Base-by-base conservation (phyloP, 2,329 filamentous ascomycete genomes). In the Penicillium sp. region DNA sequence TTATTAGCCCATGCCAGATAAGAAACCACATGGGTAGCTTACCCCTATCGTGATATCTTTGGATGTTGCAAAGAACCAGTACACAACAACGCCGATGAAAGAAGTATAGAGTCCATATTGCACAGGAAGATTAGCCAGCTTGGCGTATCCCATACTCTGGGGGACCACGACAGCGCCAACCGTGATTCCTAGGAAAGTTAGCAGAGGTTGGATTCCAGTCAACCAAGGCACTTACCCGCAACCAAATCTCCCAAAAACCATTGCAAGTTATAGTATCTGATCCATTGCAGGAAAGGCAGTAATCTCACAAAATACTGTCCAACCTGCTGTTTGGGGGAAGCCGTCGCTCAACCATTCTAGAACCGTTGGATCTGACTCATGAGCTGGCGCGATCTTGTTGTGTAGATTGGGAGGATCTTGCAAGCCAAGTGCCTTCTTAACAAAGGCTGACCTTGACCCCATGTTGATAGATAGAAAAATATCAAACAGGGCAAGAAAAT, bases 11-110 rank as follows among this genome's bases (percentile, higher is more conserved):
- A 31, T 26, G 6, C n/a, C 3, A 9, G 17, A 40, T 30, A 5
- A 12, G 10, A 61, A 22, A 22, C 22, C 22, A 2, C 81, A 2
- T 16, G 22, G 22, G 8, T 28, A 17, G n/a, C 86, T 76, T 80
- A 89, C 88, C 11, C 93, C 92, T 53, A 97, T 96, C 11, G 92
- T 96, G 68, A 97, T 96, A 71, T 97, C 92, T 71, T 97, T 97
- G 16, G 91, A 96, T 0, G 92, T 97, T 35, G 91, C 92, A 68
- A 97, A 96, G 69, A 96, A 88, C 91, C 92, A 97, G 75, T 97
- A 97, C 57, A 95, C 81, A 57, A 96, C 73, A n/a, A 95, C 91
- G 40, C 92, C 92, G 82, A 96, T 92, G 70, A 97, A 97, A 0
- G 91, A 96, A 0, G 92, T 92, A 75, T 95, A 95, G 0, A 97